Percentiles rank a stretch among this genome's conserved stretches.
Conservation (phyloP, 495 filamentous ascomycete genomes). For the Talaromyces wortmannii region DNA sequence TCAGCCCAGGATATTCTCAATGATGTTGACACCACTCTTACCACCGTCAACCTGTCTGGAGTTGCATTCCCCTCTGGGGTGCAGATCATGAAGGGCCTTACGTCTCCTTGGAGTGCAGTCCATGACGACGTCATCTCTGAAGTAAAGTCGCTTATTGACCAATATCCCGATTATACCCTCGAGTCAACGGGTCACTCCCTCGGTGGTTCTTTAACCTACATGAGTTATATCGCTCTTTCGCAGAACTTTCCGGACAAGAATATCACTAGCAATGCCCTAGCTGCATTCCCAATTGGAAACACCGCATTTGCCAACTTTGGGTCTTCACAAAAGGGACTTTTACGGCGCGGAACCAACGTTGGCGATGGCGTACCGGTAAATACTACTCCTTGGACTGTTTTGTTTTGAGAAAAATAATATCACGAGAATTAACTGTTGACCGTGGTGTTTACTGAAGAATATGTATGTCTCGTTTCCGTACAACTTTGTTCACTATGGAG, state of each 20-base stretch:
- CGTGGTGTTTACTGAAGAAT: slow-evolving; percentile 9
- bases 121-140: slow-evolving; percentile 23
- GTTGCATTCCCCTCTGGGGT: slow-evolving; percentile 21
- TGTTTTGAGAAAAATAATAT: neutral
- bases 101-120: slow-evolving; percentile 20
- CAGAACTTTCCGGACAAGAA: slow-evolving; percentile 23
- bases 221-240: slow-evolving; percentile 24
- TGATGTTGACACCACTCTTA: too few relatives aligned
- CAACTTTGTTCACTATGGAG: slow-evolving; percentile 23
- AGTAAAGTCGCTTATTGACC: slow-evolving; percentile 16
- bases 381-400: neutral
- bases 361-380: slow-evolving; percentile 24
- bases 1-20: neutral
- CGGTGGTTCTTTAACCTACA: slow-evolving; percentile 24
- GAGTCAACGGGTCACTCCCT: slow-evolving; percentile 28
- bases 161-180: slow-evolving; percentile 22
- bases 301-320: slow-evolving; percentile 22
- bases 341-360: slow-evolving; percentile 23
- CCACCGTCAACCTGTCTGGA: slow-evolving; percentile 11
- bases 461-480: slow-evolving; percentile 21
- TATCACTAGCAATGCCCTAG: slow-evolving; percentile 24
- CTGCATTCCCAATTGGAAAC: slow-evolving; percentile 29
- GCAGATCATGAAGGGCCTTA: slow-evolving; percentile 22
- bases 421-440: neutral
- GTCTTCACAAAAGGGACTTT: slow-evolving; percentile 14